Percentiles rank a stretch among this genome's conserved stretches.
phyloP scores from a whole-genome alignment of 768 basidiomycete species.

The Pulveroboletus frians region DNA sequence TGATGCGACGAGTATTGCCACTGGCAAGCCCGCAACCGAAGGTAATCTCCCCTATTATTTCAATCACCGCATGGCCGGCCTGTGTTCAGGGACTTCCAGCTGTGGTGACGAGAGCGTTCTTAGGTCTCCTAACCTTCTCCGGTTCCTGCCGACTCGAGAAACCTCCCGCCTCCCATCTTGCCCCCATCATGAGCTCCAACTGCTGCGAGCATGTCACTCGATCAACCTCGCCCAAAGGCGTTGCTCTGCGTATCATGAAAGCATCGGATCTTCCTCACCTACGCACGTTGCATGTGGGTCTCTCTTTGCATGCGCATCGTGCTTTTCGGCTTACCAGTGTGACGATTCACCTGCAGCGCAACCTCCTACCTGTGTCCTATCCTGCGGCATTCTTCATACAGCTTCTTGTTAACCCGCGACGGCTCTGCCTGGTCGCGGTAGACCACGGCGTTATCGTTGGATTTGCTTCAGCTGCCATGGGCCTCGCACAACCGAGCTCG shows the following conservation, averaged over 20 bases:
- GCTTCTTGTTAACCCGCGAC: slow-evolving; percentile 26
- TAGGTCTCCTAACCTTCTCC: slow-evolving; percentile 4
- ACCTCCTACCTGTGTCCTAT: slow-evolving; percentile 25
- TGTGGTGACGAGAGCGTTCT: not conserved
- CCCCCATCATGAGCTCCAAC: slow-evolving; percentile 8
- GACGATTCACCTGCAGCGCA: slow-evolving; percentile 9
- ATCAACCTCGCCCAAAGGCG: slow-evolving; percentile 1
- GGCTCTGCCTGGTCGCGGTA: slow-evolving; percentile 28
- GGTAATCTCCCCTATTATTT: not conserved
- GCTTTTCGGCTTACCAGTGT: slow-evolving; percentile 1
- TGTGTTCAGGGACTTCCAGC: not conserved
- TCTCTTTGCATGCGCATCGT: not conserved
- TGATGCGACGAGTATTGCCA: not conserved
- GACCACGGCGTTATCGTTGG: slow-evolving; percentile 20
- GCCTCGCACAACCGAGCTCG: not conserved
- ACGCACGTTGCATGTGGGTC: slow-evolving; percentile 24
- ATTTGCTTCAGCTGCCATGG: slow-evolving; percentile 26
- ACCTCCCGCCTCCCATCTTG: not conserved
- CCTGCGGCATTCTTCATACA: slow-evolving; percentile 30
- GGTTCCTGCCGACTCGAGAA: slow-evolving; percentile 14
- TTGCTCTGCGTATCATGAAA: slow-evolving; percentile 26
- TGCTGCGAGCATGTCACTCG: not conserved
- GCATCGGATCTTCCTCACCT: slow-evolving; percentile 26
- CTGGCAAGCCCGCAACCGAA: not conserved
- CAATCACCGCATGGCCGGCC: not conserved